These are phyloP conservation scores for Cordia subcordata DNA, from an alignment of 257 asterid species.

Conservation along the genomic window DNA sequence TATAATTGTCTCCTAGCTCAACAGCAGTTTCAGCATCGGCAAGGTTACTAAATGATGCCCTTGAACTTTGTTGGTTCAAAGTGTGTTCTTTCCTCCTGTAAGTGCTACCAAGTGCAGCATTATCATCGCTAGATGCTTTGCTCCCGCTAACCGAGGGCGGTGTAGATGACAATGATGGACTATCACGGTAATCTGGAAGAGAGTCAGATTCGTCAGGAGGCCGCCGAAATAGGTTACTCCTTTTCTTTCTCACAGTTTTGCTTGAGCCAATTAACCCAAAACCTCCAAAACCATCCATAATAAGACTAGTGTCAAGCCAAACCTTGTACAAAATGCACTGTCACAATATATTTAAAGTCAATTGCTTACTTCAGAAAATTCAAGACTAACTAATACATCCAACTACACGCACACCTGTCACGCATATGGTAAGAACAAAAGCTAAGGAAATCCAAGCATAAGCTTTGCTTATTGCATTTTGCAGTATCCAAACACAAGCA, in stretches of 20 bases:
- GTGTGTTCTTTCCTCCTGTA: constrained; percentile 23
- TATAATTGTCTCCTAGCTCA: constrained; percentile 17
- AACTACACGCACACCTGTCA: neutral
- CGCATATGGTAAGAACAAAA: no score
- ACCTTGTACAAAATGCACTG: constrained; percentile 2
- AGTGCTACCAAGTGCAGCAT: constrained; percentile 34
- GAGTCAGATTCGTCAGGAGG: constrained; percentile 42
- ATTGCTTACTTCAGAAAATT: no score
- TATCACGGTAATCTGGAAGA: constrained; percentile 21
- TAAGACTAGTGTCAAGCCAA: neutral
- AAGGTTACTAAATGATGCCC: constrained; percentile 31
- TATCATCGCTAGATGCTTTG: constrained; percentile 52
- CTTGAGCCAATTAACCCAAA: constrained; percentile 22
- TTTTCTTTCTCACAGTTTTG: constrained; percentile 40
- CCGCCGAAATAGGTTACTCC: constrained; percentile 54
- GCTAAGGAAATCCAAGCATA: no score
- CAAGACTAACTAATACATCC: neutral
- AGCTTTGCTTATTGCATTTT: no score
- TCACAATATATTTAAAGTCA: neutral
- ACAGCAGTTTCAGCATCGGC: constrained; percentile 35
- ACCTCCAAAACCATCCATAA: constrained; percentile 49
- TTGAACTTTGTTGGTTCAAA: constrained; percentile 18
- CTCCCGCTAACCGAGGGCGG: constrained; percentile 48
- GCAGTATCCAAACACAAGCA: no score
- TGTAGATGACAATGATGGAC: constrained; percentile 50